Conservation (phyloP, 1,284 basidiomycete species). For the Moniliophthora roreri region DNA sequence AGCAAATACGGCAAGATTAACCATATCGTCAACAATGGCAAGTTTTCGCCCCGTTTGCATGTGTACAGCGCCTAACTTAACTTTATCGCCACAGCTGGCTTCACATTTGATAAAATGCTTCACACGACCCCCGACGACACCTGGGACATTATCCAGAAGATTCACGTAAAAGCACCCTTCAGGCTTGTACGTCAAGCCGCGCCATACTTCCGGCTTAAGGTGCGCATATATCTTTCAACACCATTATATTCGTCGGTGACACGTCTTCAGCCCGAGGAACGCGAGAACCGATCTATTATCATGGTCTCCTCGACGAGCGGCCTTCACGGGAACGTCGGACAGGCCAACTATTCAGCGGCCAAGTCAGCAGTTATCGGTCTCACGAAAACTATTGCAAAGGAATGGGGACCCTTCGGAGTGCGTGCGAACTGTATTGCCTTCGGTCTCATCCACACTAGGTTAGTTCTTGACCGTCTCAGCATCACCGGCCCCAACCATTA, state of each 20-base stretch:
- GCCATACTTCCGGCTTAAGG: conserved; percentile 84
- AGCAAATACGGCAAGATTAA: conserved; percentile 82
- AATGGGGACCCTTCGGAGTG: conserved; percentile 84
- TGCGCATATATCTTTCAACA: conserved; percentile 22
- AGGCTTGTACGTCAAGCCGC: conserved; percentile 82
- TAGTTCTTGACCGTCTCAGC: conserved; percentile 15
- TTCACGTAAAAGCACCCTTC: conserved; percentile 85
- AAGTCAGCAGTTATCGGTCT: conserved; percentile 78
- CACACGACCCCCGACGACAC: conserved; percentile 85
- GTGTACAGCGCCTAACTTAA: too few species aligned
- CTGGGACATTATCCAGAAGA: conserved; percentile 80
- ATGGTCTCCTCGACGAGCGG: conserved; percentile 80
- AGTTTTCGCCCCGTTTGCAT: conserved; percentile 12
- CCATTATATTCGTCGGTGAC: not conserved
- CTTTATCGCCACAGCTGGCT: conserved; percentile 55
- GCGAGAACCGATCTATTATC: conserved; percentile 75
- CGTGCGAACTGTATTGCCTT: conserved; percentile 82
- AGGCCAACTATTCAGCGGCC: conserved; percentile 81
- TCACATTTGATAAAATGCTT: conserved; percentile 87
- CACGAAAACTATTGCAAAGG: conserved; percentile 85
- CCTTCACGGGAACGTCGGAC: conserved; percentile 82
- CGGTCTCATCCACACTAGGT: conserved; percentile 75
- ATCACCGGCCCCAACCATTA: not conserved
- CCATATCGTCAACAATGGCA: conserved; percentile 84
- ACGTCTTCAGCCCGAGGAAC: conserved; percentile 35